Conservation (phyloP, 1,284 basidiomycete species). For the Trichosporon inkin region DNA sequence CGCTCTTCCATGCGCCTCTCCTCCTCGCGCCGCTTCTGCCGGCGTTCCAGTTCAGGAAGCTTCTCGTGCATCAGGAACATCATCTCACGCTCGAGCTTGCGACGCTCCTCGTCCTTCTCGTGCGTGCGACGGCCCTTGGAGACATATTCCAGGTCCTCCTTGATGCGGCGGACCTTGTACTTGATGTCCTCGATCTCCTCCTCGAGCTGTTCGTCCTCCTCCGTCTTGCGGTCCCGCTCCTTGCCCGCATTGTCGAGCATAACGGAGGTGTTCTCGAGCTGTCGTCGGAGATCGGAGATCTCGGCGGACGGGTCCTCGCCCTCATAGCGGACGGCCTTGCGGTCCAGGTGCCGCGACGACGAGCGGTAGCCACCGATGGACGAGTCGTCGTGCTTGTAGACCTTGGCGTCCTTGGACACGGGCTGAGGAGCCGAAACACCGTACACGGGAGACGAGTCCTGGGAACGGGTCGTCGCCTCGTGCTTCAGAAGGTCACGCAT, state of each 20-base stretch:
- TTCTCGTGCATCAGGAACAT: constrained; percentile 83
- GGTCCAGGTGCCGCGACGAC: constrained; percentile 81
- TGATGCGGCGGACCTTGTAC: constrained; percentile 78
- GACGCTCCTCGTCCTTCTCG: constrained; percentile 77
- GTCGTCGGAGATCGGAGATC: constrained; percentile 79
- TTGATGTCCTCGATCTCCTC: constrained; percentile 84
- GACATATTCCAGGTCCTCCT: constrained; percentile 90
- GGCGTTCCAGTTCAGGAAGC: constrained; percentile 83
- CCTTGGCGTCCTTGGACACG: constrained; percentile 76
- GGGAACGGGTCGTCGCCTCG: constrained; percentile 63
- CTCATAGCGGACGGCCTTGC: constrained; percentile 71
- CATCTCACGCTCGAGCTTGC: constrained; percentile 84
- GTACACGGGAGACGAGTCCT: constrained; percentile 56
- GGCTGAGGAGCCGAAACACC: constrained; percentile 49
- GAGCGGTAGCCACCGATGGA: constrained; percentile 67
- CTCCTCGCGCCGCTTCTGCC: constrained; percentile 74
- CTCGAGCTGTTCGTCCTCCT: constrained; percentile 82
- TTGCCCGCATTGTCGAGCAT: constrained; percentile 72
- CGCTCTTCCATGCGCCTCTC: constrained; percentile 70
- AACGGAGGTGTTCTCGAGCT: constrained; percentile 74
- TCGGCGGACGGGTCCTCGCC: constrained; percentile 68
- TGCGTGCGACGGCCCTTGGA: constrained; percentile 69
- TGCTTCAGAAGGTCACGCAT: constrained; percentile 85
- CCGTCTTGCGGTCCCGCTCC: constrained; percentile 59
- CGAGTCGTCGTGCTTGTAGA: constrained; percentile 78